Evolutionary conservation across 208 protist genomes (phyloP).

Genomic region (Trypanosoma cruzi): DNA sequence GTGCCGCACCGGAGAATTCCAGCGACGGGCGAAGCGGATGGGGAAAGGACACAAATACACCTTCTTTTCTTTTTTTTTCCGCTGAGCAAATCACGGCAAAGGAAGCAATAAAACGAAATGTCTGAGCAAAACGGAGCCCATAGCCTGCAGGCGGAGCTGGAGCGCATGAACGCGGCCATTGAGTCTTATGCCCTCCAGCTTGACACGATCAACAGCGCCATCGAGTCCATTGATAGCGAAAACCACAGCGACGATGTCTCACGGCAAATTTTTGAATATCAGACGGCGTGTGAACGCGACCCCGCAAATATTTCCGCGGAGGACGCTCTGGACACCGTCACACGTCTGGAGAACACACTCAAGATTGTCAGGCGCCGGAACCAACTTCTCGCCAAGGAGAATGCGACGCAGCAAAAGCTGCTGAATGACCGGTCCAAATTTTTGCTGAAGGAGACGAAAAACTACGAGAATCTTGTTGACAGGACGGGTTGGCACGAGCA

Average conservation of each 20-base stretch:
- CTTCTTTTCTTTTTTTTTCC: slow-evolving; percentile 11
- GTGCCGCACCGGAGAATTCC: too few species aligned
- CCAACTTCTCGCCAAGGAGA: slow-evolving; percentile 72
- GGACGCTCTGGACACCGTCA: slow-evolving; percentile 83
- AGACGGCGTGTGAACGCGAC: slow-evolving; percentile 34
- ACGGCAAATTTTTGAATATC: slow-evolving; percentile 68
- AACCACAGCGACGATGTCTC: slow-evolving; percentile 73
- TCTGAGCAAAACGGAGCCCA: slow-evolving; percentile 19
- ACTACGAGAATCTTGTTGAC: slow-evolving; percentile 46
- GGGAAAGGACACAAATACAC: background rate
- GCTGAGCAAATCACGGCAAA: slow-evolving; percentile 4
- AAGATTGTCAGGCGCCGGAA: slow-evolving; percentile 84
- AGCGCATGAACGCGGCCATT: slow-evolving; percentile 60
- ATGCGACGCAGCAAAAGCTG: slow-evolving; percentile 62
- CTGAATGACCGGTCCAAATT: slow-evolving; percentile 56
- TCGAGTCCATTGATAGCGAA: slow-evolving; percentile 59
- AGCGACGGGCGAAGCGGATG: background rate
- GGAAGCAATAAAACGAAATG: slow-evolving; percentile 10
- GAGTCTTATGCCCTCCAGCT: slow-evolving; percentile 55
- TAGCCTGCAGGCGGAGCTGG: slow-evolving; percentile 50
- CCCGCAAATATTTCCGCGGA: slow-evolving; percentile 70
- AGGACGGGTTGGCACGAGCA: slow-evolving; percentile 79
- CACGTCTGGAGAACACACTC: slow-evolving; percentile 86
- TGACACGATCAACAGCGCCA: slow-evolving; percentile 43
- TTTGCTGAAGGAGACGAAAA: slow-evolving; percentile 43